Evolutionary conservation across 306 rosid species (phyloP).

Genomic region (Castanea crenata): DNA sequence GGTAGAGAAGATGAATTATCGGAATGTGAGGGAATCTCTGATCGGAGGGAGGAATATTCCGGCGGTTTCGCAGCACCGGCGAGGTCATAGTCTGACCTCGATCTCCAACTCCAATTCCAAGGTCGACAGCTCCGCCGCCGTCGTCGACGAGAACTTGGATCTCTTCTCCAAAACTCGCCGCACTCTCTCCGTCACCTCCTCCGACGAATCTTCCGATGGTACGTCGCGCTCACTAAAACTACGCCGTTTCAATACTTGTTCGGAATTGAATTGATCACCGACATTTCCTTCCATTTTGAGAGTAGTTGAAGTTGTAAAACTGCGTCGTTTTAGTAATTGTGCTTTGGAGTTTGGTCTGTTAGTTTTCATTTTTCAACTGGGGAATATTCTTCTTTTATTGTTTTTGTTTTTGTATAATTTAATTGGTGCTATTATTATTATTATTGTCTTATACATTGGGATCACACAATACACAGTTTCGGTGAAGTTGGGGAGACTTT

Average conservation of each 20-base stretch:
- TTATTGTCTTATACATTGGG: too few relatives aligned
- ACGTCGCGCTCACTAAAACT: neutral
- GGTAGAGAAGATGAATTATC: slow-evolving; percentile 37
- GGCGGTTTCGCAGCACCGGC: slow-evolving; percentile 52
- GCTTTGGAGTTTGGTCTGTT: too few relatives aligned
- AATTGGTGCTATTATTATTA: too few relatives aligned
- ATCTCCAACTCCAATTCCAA: slow-evolving; percentile 15
- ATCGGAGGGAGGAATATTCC: slow-evolving; percentile 42
- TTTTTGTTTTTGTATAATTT: too few relatives aligned
- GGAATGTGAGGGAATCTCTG: slow-evolving; percentile 60
- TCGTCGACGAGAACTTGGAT: slow-evolving; percentile 66
- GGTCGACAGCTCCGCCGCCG: too few relatives aligned
- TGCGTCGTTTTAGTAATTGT: too few relatives aligned
- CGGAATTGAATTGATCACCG: neutral
- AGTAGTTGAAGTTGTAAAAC: neutral
- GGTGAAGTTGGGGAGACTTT: slow-evolving; percentile 83
- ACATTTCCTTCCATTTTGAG: neutral
- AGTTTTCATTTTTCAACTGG: too few relatives aligned
- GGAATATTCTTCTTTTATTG: too few relatives aligned
- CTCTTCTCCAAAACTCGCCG: slow-evolving; percentile 87
- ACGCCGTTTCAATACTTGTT: too few relatives aligned
- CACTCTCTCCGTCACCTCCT: slow-evolving; percentile 65
- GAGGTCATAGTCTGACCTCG: slow-evolving; percentile 57
- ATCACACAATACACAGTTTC: slow-evolving; percentile 34
- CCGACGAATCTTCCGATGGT: slow-evolving; percentile 94